phyloP scores from a whole-genome alignment of 257 asterid species.

The Capsicum pubescens region DNA sequence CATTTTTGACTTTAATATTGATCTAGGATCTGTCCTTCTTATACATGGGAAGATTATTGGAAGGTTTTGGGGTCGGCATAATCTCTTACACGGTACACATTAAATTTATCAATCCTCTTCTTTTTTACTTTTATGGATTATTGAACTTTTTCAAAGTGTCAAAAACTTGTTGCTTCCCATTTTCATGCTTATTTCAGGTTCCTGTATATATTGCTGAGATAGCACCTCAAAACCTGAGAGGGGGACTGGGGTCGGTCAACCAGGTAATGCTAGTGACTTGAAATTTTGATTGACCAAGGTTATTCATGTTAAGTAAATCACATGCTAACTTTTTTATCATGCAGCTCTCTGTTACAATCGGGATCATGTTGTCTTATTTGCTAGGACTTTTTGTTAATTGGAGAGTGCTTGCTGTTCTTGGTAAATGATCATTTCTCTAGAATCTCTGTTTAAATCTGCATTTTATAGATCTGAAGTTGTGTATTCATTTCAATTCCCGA shows the following conservation, averaged over 20 bases:
- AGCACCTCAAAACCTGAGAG: slow-evolving; percentile 89
- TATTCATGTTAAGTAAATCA: not conserved
- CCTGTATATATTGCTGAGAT: slow-evolving; percentile 97
- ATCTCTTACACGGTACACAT: slow-evolving; percentile 76
- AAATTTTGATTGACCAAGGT: not conserved
- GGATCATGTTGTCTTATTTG: slow-evolving; percentile 83
- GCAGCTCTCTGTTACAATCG: slow-evolving; percentile 91
- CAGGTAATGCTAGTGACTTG: slow-evolving; percentile 55
- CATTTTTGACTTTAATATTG: slow-evolving; percentile 14
- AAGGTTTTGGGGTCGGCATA: slow-evolving; percentile 96
- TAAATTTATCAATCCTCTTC: slow-evolving; percentile 14
- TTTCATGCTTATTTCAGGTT: slow-evolving; percentile 53
- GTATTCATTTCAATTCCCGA: not conserved
- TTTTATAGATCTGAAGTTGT: slow-evolving; percentile 17
- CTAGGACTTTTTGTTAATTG: slow-evolving; percentile 79
- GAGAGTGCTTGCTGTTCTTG: slow-evolving; percentile 92
- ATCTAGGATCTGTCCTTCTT: slow-evolving; percentile 76
- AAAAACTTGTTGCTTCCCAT: slow-evolving; percentile 8
- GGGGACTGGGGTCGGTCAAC: slow-evolving; percentile 83
- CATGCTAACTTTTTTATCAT: slow-evolving; percentile 22
- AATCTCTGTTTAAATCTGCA: slow-evolving; percentile 22
- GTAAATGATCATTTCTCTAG: slow-evolving; percentile 45
- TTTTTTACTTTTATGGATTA: slow-evolving; percentile 22
- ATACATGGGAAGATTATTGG: slow-evolving; percentile 96
- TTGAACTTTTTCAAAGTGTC: slow-evolving; percentile 7